Evolutionary conservation across 106 monocot species (phyloP).

Genomic region (Dioscorea alata): DNA sequence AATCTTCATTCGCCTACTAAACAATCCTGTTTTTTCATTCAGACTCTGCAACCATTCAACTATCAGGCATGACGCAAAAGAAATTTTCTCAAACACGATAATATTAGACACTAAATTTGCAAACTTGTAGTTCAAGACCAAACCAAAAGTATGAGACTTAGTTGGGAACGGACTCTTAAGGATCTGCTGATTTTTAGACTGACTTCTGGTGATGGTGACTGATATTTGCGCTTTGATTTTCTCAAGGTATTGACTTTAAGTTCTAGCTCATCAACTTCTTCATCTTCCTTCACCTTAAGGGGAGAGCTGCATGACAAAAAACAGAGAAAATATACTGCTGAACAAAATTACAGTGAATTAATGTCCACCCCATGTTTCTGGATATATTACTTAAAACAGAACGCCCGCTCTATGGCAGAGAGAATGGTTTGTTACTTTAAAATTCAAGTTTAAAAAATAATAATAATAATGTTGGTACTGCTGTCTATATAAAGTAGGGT

Average conservation of each 20-base stretch:
- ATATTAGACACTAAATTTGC: too few species aligned
- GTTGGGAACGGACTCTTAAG: constrained; percentile 54
- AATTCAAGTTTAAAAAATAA: too few species aligned
- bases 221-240: constrained; percentile 83
- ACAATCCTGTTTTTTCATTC: constrained; percentile 96
- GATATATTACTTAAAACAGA: too few species aligned
- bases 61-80: background rate
- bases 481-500: too few species aligned
- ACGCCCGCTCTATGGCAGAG: too few species aligned
- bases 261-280: constrained; percentile 90
- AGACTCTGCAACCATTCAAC: constrained; percentile 73
- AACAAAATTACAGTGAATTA: too few species aligned
- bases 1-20: constrained; percentile 90
- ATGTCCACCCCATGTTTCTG: too few species aligned
- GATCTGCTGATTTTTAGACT: constrained; percentile 87
- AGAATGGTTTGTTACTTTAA: too few species aligned
- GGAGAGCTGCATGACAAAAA: constrained; percentile 61
- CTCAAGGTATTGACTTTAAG: constrained; percentile 58
- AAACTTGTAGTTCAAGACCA: too few species aligned
- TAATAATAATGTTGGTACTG: too few species aligned
- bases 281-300: constrained; percentile 98
- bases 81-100: too few species aligned
- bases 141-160: constrained; percentile 2
- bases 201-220: constrained; percentile 81
- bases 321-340: background rate